Evolutionary conservation across 1,139 yeast genomes (phyloP).

Genomic region (Pichia sp.): DNA sequence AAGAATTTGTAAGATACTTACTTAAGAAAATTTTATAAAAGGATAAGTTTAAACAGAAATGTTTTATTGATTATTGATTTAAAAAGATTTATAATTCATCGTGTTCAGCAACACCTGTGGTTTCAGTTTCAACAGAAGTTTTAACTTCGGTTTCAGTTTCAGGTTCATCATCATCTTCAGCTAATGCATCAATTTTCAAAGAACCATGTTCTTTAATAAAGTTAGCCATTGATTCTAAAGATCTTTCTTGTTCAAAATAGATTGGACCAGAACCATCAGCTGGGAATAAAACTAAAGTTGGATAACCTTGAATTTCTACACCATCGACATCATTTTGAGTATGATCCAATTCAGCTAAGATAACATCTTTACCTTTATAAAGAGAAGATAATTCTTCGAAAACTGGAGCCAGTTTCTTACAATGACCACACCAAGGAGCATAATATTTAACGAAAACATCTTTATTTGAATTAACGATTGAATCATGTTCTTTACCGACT

Average conservation of each 20-base stretch:
- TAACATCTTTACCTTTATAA: slow-evolving; percentile 49
- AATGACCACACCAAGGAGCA: slow-evolving; percentile 99
- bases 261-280: slow-evolving; percentile 80
- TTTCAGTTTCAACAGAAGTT: slow-evolving; percentile 12
- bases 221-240: slow-evolving; percentile 59
- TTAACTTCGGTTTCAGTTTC: slow-evolving; percentile 12
- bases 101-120: slow-evolving; percentile 11
- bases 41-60: not conserved
- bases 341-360: slow-evolving; percentile 84
- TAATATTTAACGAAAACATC: slow-evolving; percentile 91
- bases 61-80: too few relatives aligned
- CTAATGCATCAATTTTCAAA: slow-evolving; percentile 32
- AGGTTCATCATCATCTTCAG: slow-evolving; percentile 12
- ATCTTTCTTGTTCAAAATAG: slow-evolving; percentile 64
- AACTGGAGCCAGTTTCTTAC: slow-evolving; percentile 89
- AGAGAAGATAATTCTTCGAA: slow-evolving; percentile 81
- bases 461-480: slow-evolving; percentile 61
- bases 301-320: slow-evolving; percentile 80
- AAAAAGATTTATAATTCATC: slow-evolving; percentile 25
- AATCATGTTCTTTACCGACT: slow-evolving; percentile 80
- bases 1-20: too few relatives aligned
- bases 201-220: slow-evolving; percentile 53
- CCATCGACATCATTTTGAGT: slow-evolving; percentile 75
- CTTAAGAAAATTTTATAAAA: not conserved
- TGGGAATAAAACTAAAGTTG: slow-evolving; percentile 86